Conservation (phyloP, 345 rosid species). For the Euphorbia pulcherrima region DNA sequence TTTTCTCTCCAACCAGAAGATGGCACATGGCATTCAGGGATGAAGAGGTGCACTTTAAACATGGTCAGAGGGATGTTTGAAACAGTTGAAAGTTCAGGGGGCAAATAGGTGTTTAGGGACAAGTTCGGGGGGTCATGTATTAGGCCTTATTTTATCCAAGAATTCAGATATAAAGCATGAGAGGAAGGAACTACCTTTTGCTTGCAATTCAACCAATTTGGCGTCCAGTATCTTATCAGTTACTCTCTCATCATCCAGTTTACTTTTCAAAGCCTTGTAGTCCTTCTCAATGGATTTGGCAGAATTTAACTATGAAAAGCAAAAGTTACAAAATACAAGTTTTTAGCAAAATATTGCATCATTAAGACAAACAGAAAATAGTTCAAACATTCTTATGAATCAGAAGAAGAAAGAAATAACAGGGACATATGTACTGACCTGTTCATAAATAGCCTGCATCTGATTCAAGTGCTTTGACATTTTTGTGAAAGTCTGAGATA, state of each 20-base stretch:
- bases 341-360: not conserved
- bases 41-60: too few relatives aligned
- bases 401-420: not conserved
- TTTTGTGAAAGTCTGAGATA: slow-evolving; percentile 62
- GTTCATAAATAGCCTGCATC: slow-evolving; percentile 71
- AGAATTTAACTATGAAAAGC: slow-evolving; percentile 48
- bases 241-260: slow-evolving; percentile 61
- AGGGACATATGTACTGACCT: slow-evolving; percentile 38
- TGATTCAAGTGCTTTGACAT: slow-evolving; percentile 66
- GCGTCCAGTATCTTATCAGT: slow-evolving; percentile 68
- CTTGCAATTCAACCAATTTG: slow-evolving; percentile 59
- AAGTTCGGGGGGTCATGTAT: too few relatives aligned
- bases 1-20: too few relatives aligned
- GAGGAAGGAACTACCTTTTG: slow-evolving; percentile 46
- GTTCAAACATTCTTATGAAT: not conserved
- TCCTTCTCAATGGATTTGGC: slow-evolving; percentile 83
- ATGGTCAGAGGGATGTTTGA: too few relatives aligned
- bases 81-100: too few relatives aligned
- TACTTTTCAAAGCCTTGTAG: slow-evolving; percentile 56
- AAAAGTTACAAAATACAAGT: not conserved
- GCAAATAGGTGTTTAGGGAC: too few relatives aligned
- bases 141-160: too few relatives aligned
- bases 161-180: slow-evolving; percentile 18
- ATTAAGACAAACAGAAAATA: not conserved
- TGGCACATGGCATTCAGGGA: too few relatives aligned